Base-by-base conservation (phyloP, 352 stramenopile genomes). In the Pythium coloratum region DNA sequence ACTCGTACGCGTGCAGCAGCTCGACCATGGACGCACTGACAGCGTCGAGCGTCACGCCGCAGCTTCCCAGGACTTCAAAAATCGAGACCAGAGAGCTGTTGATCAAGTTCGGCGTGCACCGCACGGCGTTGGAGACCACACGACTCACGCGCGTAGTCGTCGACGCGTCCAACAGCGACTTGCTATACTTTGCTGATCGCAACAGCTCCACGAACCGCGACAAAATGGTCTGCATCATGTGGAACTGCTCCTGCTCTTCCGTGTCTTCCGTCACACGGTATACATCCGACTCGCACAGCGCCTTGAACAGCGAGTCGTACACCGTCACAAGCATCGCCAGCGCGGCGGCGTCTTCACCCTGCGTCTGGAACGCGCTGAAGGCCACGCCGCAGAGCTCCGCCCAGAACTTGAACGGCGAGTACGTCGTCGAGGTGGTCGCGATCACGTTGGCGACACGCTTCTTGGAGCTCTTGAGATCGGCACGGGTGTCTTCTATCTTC, bases 331-430 rank as follows among this genome's bases (percentile, higher is more conserved):
- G 56, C 46, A 89, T 67, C 2, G 66, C 46, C 9, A 88, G 46
- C 7, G 55, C 59, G 0, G 20, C 44, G 9, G 28, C 59, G 0
- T 51, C 32, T 18, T 55, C 28, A 1, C 4, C 20, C 20, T 64
- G 26, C 12, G 79, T 66, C 28, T 91, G 55, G 44, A 77, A 85
- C 33, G 80, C 74, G 26, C 67, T 62, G 55, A 81, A 89, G 0
- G 72, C 71, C 16, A 94, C 81, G 0, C 80, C 88, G 33, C 78
- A 92, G 18, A 94, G 71, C 56, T 96, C 88, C 3, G 85, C 84
- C 88, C 88, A 96, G 58, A 96, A 96, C 59, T 91, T 90, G 71
- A 96, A 96, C 13, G 88, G 83, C 16, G 88, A 92, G 63, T 88
- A 91, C 18, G 75, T 84, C 16, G 86, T 91, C 6, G 84, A 89